These are phyloP conservation scores for Haematococcus sp. DNA, from an alignment of 139 green algal species.

Conservation along the genomic window DNA sequence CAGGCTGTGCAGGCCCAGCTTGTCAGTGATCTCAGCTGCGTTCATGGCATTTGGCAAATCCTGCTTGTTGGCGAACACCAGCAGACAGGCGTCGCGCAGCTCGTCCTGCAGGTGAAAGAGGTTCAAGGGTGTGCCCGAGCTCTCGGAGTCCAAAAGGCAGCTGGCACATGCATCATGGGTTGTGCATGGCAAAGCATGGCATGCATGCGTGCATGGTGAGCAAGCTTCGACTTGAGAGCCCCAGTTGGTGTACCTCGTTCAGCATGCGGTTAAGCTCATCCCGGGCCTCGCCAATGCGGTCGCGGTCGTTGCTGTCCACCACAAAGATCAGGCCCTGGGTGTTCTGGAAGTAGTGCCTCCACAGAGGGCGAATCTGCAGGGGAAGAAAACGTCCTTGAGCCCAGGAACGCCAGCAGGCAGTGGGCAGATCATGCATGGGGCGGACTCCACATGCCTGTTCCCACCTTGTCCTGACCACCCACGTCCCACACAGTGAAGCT, in stretches of 20 bases:
- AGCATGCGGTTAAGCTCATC: constrained; percentile 99
- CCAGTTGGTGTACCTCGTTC: constrained; percentile 79
- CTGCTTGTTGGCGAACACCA: constrained; percentile 99
- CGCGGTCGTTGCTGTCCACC: constrained; percentile 93
- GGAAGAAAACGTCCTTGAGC: neutral
- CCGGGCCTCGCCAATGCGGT: constrained; percentile 88
- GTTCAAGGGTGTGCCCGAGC: neutral
- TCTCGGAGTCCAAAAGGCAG: neutral
- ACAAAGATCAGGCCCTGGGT: constrained; percentile 99
- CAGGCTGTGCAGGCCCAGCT: constrained; percentile 95
- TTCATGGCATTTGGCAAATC: constrained; percentile 85
- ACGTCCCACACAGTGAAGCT: constrained; percentile 95
- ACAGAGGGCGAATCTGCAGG: constrained; percentile 88
- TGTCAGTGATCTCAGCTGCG: constrained; percentile 98
- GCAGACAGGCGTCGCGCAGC: constrained; percentile 94
- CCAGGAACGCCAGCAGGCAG: too few relatives aligned
- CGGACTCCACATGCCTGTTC: neutral
- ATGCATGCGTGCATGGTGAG: neutral
- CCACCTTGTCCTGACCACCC: constrained; percentile 93
- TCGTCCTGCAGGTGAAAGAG: constrained; percentile 77
- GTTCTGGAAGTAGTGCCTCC: constrained; percentile 98
- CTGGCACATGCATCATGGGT: too few relatives aligned
- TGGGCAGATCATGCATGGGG: too few relatives aligned
- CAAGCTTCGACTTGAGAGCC: neutral
- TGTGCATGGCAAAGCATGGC: neutral